Base-by-base conservation (phyloP, 176 grass and related monocot species). In the Pharus latifolius region DNA sequence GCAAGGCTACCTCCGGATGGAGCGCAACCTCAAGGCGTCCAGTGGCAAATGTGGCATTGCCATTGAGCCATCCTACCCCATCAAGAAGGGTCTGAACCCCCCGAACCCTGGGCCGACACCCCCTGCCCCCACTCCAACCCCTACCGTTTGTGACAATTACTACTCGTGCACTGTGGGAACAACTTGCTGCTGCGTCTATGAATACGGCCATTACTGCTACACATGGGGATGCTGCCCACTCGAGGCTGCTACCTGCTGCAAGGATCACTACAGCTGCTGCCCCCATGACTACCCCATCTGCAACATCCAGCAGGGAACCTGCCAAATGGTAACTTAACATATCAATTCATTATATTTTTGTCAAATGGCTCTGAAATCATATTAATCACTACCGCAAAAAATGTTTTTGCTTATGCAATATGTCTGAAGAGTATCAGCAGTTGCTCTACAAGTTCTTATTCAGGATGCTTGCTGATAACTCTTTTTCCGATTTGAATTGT, bases 261-360 rank as follows among this genome's bases (percentile, higher is more conserved):
- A 98, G 5, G 95, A 93, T 32, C 87, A 91, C 81, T 98, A 86
- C 81, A 91, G 87, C 64, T 98, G 95, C 84, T 98, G 95, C 90
- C 95, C 95, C 7, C 84, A 90, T 31, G 84, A 98, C 11, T 93
- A 91, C 59, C 95, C 95, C 12, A 3, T 98, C 61, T 98, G 95
- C 78, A 74, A 98, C 38, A 30, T 82, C 0, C 11, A 25, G 32
- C 57, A 87, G 11, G 90, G 95, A 41, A 75, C 85, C 29, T 99
- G 95, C 68, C 82, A 85, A 50, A 43, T 38, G 95, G 95, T 99
- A 85, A 88, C 28, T 40, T 20, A 29, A 32, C 15, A 5, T 8
- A 47, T 4, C 33, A 59, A 51, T 28, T 51, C 3, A 10, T 10
- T 27, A 3, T 62, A 6, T 12, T 52, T 16, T 60, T 54, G 1